These are phyloP conservation scores for Mycosarcoma mackinlayi DNA, from an alignment of 1,284 basidiomycete genomes.

Conservation along the genomic window DNA sequence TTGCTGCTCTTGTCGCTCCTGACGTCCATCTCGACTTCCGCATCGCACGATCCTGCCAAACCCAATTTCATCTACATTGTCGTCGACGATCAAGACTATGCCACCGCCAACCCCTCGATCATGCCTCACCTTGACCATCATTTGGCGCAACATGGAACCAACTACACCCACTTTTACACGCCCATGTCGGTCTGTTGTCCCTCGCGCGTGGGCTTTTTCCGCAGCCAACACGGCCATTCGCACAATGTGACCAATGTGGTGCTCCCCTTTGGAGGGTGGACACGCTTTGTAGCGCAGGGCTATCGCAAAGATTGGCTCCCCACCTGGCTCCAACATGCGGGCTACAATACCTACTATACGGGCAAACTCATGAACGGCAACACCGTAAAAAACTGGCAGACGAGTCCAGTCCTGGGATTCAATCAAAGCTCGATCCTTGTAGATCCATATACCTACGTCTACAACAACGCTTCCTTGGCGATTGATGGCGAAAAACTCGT, in stretches of 20 bases:
- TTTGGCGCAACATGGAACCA: not conserved
- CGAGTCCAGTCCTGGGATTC: conserved; percentile 5
- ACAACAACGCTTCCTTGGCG: conserved; percentile 7
- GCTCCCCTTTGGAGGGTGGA: conserved; percentile 10
- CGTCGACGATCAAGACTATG: conserved; percentile 12
- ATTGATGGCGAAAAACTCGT: conserved; percentile 1
- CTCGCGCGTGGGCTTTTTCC: conserved; percentile 11
- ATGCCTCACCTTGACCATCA: conserved; percentile 3
- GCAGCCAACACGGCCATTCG: conserved; percentile 11
- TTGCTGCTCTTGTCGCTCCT: not conserved
- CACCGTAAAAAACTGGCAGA: conserved; percentile 10
- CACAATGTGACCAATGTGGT: conserved; percentile 14
- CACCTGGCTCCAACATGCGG: conserved; percentile 11
- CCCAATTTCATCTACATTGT: conserved; percentile 20
- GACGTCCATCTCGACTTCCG: not conserved
- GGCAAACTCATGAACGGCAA: conserved; percentile 21
- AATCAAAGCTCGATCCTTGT: conserved; percentile 6
- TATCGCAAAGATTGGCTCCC: conserved; percentile 10
- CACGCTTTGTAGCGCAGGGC: conserved; percentile 5
- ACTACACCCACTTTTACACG: conserved; percentile 12
- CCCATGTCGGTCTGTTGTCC: conserved; percentile 19
- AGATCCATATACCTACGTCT: conserved; percentile 14
- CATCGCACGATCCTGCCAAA: not conserved
- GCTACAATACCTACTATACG: conserved; percentile 11
- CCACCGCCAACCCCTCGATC: conserved; percentile 3